Base-by-base conservation (phyloP, 106 monocot species). In the Amphibolis antarctica region DNA sequence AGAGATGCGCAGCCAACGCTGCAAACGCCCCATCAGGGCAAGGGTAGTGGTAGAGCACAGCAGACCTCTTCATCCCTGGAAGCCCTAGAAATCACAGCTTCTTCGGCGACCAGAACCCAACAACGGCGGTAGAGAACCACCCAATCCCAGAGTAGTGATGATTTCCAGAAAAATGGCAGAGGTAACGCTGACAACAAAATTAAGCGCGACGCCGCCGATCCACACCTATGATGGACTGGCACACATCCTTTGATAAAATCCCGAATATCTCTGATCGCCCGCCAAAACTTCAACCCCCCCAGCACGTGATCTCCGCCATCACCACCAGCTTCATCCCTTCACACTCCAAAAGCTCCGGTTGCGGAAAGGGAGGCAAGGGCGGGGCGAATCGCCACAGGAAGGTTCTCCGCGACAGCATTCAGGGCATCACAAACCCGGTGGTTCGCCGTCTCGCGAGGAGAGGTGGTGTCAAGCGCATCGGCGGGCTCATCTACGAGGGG, bases 11-110 rank as follows among this genome's bases (percentile, higher is more conserved):
- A 10, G 94, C 89, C 10, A 94, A 74, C 42, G 94, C 89, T 1
- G 94, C 94, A 64, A 94, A 94, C 0, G 75, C 94, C 31, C 94
- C 94, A 59, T 89, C 94, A 14, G 89, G 86, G 77, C 94, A 94
- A 0, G 89, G 94, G 55, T 94, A 94, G 74, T 89, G 94, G 65
- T 89, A 94, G 12, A 89, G 83, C 14, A 94, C 94, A 21, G 89
- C 94, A 24, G 86, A 70, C 56, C 69, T 83, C 78, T 69, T 81
- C 46, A 61, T 56, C 17, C 26, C 26, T 9, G 11, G 13, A 29
- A 57, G 48, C n/a, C 48, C 3, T n/a, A 9, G n/a, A 49, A 7
- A 36, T 36, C 36, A 36, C 36, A 36, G 36, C 36, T 36, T n/a
- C n/a, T n/a, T n/a, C n/a, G n/a, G n/a, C n/a, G n/a, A n/a, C n/a